Percentiles rank a stretch among this genome's conserved stretches.
phyloP scores from a whole-genome alignment of 2,329 filamentous ascomycete species.

The Alternaria brassicicola region DNA sequence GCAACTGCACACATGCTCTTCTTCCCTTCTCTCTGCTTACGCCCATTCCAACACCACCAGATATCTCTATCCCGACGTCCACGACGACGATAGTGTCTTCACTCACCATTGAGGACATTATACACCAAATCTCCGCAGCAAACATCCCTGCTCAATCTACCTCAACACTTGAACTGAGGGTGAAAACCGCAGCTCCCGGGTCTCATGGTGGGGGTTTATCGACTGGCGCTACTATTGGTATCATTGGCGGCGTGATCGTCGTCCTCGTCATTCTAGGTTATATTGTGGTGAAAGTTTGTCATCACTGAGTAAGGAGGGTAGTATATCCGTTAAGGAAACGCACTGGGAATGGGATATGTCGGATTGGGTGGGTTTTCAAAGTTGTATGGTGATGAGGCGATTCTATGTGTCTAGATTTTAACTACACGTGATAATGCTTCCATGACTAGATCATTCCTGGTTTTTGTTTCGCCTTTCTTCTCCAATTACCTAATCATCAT shows the following conservation, averaged over 20 bases:
- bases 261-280: accelerated
- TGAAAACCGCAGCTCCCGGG: neutral
- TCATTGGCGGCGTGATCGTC: neutral
- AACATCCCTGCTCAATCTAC: neutral
- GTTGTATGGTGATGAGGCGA: neutral
- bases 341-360: neutral
- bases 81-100: neutral
- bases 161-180: neutral
- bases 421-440: neutral
- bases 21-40: neutral
- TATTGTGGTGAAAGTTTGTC: neutral
- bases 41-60: accelerated
- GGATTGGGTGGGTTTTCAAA: neutral
- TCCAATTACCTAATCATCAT: neutral
- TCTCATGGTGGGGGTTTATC: neutral
- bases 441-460: neutral
- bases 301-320: neutral
- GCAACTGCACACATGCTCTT: neutral
- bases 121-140: neutral
- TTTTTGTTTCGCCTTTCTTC: too few relatives aligned
- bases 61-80: neutral
- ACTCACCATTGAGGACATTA: neutral
- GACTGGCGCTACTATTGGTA: neutral
- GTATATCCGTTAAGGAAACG: accelerated
- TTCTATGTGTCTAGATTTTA: neutral